A percentile compares a stretch with the other conserved stretches of the same genome.
These are phyloP conservation scores for Aspergillus versicolor DNA, from an alignment of 2,329 filamentous ascomycete species.

Conservation along the genomic window DNA sequence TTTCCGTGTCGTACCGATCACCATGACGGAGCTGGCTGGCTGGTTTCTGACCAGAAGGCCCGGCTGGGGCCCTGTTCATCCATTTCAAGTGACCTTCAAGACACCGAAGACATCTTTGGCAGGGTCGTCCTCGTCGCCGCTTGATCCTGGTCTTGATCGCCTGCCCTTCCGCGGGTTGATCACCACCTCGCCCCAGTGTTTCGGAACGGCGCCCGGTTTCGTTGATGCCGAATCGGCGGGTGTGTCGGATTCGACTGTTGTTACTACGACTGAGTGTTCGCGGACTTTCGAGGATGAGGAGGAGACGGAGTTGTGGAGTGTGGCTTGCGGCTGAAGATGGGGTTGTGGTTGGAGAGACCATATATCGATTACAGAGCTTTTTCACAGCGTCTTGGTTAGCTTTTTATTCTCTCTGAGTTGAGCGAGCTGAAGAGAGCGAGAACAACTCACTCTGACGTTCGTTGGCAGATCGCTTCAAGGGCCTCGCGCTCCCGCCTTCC, in stretches of 20 bases:
- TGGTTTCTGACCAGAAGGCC: neutral
- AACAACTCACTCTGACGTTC: conserved; percentile 45
- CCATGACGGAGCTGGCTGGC: neutral
- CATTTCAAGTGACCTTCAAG: conserved; percentile 34
- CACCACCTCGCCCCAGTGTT: conserved; percentile 47
- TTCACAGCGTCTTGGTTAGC: neutral
- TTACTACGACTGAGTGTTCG: conserved; percentile 21
- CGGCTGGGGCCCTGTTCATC: too few relatives aligned
- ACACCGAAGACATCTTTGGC: conserved; percentile 41
- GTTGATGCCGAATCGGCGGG: conserved; percentile 14
- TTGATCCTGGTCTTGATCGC: conserved; percentile 27
- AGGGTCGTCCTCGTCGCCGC: conserved; percentile 19
- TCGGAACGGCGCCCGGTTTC: conserved; percentile 30
- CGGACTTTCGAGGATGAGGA: conserved; percentile 26
- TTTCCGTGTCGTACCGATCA: conserved; percentile 9
- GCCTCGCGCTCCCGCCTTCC: conserved; percentile 46
- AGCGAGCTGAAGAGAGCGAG: neutral
- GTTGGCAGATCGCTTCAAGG: conserved; percentile 47
- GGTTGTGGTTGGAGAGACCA: conserved; percentile 46
- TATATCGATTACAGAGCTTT: conserved; percentile 45
- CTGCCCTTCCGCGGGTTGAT: conserved; percentile 39
- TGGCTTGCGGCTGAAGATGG: conserved; percentile 39
- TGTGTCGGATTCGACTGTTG: conserved; percentile 16
- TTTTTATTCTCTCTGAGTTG: neutral
- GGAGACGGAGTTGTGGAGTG: conserved; percentile 32